A percentile compares a stretch with the other conserved stretches of the same genome.
phyloP scores from a whole-genome alignment of 352 stramenopile genomes.

The Phytophthora pseudosyringae region DNA sequence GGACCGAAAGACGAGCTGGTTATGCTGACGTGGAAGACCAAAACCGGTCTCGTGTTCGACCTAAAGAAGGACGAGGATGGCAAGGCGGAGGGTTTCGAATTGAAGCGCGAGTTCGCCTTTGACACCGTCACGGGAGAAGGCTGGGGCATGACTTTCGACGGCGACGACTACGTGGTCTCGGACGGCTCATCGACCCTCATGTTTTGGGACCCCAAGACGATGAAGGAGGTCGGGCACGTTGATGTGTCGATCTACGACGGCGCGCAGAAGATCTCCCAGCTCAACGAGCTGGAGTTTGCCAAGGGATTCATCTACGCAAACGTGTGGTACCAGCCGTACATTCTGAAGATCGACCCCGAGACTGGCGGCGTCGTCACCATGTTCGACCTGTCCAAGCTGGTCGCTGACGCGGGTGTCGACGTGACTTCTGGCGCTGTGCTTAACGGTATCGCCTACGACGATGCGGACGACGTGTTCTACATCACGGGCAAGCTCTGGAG shows the following conservation, averaged over 20 bases:
- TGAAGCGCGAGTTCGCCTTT: slow-evolving; percentile 79
- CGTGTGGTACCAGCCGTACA: slow-evolving; percentile 93
- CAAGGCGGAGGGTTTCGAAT: slow-evolving; percentile 20
- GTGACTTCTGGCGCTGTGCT: slow-evolving; percentile 78
- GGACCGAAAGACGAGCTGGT: slow-evolving; percentile 75
- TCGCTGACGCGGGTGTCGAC: slow-evolving; percentile 62
- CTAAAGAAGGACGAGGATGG: slow-evolving; percentile 43
- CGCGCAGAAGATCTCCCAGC: slow-evolving; percentile 51
- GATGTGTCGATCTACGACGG: slow-evolving; percentile 58
- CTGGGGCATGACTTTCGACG: slow-evolving; percentile 93
- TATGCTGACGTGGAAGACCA: slow-evolving; percentile 92
- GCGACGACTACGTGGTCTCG: slow-evolving; percentile 70
- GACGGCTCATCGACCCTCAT: slow-evolving; percentile 91
- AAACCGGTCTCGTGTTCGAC: slow-evolving; percentile 90
- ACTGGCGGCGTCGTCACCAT: slow-evolving; percentile 87
- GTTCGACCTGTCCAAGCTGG: slow-evolving; percentile 84
- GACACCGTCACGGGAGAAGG: slow-evolving; percentile 84
- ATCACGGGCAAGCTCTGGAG: slow-evolving; percentile 95
- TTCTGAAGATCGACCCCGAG: slow-evolving; percentile 93
- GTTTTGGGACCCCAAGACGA: slow-evolving; percentile 91
- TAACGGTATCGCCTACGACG: slow-evolving; percentile 95
- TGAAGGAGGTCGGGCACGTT: slow-evolving; percentile 77
- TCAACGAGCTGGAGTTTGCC: slow-evolving; percentile 96
- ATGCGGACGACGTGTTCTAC: slow-evolving; percentile 91
- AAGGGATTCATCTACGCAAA: slow-evolving; percentile 95